Base-by-base conservation (phyloP, 257 asterid genomes). In the Solanum appendiculatum region DNA sequence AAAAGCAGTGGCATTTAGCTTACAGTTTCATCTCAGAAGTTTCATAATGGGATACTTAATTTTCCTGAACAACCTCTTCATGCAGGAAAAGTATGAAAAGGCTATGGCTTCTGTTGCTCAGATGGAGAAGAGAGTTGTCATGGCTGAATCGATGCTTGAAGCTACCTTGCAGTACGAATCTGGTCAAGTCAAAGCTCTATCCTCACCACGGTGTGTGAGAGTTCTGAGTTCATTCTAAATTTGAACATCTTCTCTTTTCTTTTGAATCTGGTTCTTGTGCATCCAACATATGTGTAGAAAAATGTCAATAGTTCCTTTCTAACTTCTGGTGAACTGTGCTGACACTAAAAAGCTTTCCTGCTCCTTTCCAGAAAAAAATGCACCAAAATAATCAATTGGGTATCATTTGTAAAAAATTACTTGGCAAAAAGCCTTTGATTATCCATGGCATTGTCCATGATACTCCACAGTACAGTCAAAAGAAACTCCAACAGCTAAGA, bases 131-230 rank as follows among this genome's bases (percentile, higher is more conserved):
- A 94, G 97, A 89, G 98, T 91, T 86, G 95, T 96, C 87, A 93
- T 95, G 97, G 98, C 99, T 23, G 99, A 96, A 88, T 91, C 99
- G 2, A 92, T 91, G 98, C 92, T 96, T 88, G 97, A 96, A 92
- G 99, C 99, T 20, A 95, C 98, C 27, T 51, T 95, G 91, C 95
- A 95, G 66, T 95, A 95, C 40, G 95, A 96, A 96, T 90, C 96
- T 70, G 98, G 98, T 87, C 98, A 94, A 93, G 92, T 81, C 70
- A 96, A 96, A 92, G 95, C 98, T 85, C 31, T 86, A 70, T 89
- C 98, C 86, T 94, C 98, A 83, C 98, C 98, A 77, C 86, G 91
- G 98, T 94, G 88, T 54, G 88, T 78, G 82, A 40, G 87, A 72
- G 66, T 85, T 68, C 42, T 85, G 51, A 44, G 31, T 68, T 40